Conservation (phyloP, 108 stramenopile genomes). For the Bacterosira constricta region DNA sequence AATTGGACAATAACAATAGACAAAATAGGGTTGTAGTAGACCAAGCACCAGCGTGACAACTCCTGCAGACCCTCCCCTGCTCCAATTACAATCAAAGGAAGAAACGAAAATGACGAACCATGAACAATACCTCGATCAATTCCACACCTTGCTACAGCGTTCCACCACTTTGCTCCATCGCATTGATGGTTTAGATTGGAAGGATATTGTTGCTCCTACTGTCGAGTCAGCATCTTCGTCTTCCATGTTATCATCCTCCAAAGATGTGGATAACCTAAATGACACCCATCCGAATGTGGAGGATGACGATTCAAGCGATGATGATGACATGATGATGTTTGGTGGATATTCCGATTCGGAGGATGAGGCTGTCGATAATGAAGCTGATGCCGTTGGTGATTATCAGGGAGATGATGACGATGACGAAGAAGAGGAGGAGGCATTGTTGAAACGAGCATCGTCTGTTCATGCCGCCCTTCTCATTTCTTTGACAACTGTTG, state of each 20-base stretch:
- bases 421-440: constrained; percentile 32
- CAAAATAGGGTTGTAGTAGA: neutral
- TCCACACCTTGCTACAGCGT: constrained; percentile 20
- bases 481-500: neutral
- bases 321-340: constrained; percentile 32
- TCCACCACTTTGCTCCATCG: constrained; percentile 25
- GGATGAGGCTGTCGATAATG: constrained; percentile 13
- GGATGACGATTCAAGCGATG: constrained; percentile 22
- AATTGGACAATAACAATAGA: too few species aligned
- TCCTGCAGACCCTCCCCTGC: neutral
- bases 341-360: constrained; percentile 31
- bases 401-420: neutral
- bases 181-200: constrained; percentile 8
- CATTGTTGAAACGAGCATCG: constrained; percentile 39
- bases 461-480: constrained; percentile 44
- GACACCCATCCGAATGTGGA: neutral
- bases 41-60: neutral
- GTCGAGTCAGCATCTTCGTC: neutral
- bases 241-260: neutral
- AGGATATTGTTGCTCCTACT: neutral
- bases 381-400: neutral
- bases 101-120: neutral
- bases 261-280: neutral
- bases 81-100: too few species aligned
- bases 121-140: neutral